These are phyloP conservation scores for Liriodendron chinense DNA, from an alignment of 164 flowering plant genomes.

Conservation along the genomic window DNA sequence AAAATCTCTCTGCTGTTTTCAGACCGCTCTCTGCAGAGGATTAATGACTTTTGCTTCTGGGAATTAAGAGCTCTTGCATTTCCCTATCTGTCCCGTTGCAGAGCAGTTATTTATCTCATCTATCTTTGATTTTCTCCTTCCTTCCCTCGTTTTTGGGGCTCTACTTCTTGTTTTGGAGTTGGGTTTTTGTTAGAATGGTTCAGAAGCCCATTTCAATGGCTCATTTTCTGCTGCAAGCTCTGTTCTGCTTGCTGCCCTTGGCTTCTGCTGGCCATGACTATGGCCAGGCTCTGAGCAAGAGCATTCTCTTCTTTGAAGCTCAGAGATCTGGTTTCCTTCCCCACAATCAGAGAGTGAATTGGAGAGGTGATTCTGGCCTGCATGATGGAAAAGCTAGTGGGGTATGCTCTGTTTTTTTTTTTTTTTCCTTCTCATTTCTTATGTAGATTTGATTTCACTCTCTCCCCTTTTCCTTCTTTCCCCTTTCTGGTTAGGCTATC, in stretches of 20 bases:
- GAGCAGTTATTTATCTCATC: background rate
- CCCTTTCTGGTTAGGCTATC: too few species aligned
- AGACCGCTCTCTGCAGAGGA: background rate
- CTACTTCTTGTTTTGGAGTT: background rate
- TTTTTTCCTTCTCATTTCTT: too few species aligned
- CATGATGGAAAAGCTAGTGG: conserved; percentile 81
- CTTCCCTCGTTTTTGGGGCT: background rate
- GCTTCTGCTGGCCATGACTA: conserved; percentile 76
- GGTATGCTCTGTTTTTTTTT: conserved; percentile 34
- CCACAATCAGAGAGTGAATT: conserved; percentile 64
- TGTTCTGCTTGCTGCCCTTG: conserved; percentile 39
- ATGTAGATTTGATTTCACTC: background rate
- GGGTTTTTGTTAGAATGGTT: conserved; percentile 28
- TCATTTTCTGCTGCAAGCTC: conserved; percentile 29
- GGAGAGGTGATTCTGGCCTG: conserved; percentile 87
- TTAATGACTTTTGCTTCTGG: background rate
- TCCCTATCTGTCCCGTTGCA: background rate
- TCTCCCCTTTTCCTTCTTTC: background rate
- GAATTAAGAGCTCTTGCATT: background rate
- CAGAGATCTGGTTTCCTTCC: conserved; percentile 97
- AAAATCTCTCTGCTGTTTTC: background rate
- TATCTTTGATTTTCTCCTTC: conserved; percentile 9
- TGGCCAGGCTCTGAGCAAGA: conserved; percentile 70
- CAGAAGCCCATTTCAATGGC: conserved; percentile 28
- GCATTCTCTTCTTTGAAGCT: conserved; percentile 90